Conservation (phyloP, 257 asterid species). For the Forsythia viridissima region DNA sequence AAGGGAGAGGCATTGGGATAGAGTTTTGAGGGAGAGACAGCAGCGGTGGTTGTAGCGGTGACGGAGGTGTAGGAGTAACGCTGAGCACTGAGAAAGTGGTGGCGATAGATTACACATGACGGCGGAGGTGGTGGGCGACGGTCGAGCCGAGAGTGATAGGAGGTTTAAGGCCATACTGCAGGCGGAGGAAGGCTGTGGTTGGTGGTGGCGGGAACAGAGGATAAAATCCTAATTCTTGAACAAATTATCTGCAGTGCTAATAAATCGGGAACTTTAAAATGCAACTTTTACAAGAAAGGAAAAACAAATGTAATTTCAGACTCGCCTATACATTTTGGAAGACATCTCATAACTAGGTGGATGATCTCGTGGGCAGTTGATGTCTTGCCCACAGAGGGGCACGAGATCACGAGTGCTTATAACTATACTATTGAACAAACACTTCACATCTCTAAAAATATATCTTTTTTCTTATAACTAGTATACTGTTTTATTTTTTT, state of each 20-base stretch:
- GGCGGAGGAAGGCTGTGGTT: slow-evolving; percentile 10
- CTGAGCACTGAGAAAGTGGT: slow-evolving; percentile 24
- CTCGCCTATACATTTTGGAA: no score
- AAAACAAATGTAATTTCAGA: no score
- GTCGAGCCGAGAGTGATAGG: slow-evolving; percentile 36
- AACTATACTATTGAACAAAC: no score
- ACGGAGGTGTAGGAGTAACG: slow-evolving; percentile 15
- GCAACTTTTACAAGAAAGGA: no score
- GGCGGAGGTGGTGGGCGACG: slow-evolving; percentile 23
- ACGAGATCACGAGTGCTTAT: no score
- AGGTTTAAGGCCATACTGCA: slow-evolving; percentile 26
- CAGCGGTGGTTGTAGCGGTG: slow-evolving; percentile 15
- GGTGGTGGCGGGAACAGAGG: slow-evolving; percentile 35
- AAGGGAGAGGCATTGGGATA: slow-evolving; percentile 30
- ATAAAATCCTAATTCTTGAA: background rate
- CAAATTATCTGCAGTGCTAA: background rate
- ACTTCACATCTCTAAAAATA: no score
- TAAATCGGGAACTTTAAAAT: no score
- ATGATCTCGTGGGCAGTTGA: no score
- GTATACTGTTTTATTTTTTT: no score
- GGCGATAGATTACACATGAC: slow-evolving; percentile 30
- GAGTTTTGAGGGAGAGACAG: slow-evolving; percentile 26
- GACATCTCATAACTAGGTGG: no score
- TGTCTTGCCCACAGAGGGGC: no score
- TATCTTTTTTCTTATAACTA: no score